phyloP scores from a whole-genome alignment of 1,139 yeast genomes.

The Pichia cactophila region DNA sequence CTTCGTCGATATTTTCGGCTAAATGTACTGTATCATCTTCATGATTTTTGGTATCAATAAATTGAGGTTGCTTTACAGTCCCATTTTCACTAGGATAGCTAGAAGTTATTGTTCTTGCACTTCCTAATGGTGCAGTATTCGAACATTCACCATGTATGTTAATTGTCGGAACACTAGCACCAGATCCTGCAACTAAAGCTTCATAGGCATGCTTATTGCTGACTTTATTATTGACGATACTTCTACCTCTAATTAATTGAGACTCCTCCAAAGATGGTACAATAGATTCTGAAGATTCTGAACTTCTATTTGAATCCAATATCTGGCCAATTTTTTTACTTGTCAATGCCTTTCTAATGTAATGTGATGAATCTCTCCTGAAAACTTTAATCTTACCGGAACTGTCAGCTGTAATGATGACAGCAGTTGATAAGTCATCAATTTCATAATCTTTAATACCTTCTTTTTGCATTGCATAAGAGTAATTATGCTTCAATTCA shows the following conservation, averaged over 20 bases:
- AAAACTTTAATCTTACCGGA: constrained; percentile 68
- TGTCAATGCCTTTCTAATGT: constrained; percentile 27
- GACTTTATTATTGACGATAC: background rate
- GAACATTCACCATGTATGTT: background rate
- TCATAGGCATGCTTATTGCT: background rate
- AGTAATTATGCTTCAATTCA: constrained; percentile 42
- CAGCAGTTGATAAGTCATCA: constrained; percentile 36
- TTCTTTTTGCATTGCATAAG: constrained; percentile 10
- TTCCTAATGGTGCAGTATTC: background rate
- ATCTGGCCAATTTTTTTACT: constrained; percentile 8
- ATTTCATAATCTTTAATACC: constrained; percentile 20
- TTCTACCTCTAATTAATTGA: background rate
- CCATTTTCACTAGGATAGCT: background rate
- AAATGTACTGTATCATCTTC: background rate
- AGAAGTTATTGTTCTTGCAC: background rate
- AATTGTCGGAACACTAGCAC: background rate
- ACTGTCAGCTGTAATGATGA: constrained; percentile 72
- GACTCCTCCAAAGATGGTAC: background rate
- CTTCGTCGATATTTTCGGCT: constrained; percentile 10
- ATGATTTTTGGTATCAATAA: background rate
- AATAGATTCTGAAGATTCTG: background rate
- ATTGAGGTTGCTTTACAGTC: background rate
- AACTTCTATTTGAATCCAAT: constrained; percentile 1
- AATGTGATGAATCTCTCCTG: constrained; percentile 66
- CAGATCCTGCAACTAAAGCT: background rate